A percentile compares a stretch with the other conserved stretches of the same genome.
Evolutionary conservation across 257 asterid genomes (phyloP).

Genomic region (Solanum tacnaense): DNA sequence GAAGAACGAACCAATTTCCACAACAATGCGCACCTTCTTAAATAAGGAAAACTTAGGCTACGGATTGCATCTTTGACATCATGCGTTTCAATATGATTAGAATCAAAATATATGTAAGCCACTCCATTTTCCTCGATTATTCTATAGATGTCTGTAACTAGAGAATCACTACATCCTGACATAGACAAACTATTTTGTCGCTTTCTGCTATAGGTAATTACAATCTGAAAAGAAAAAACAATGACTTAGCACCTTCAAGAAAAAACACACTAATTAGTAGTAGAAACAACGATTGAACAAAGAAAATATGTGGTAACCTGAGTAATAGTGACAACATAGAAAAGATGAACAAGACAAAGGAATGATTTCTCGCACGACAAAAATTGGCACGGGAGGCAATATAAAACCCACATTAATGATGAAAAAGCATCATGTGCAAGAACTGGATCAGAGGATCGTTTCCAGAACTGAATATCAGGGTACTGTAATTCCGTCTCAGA

Average conservation of each 20-base stretch:
- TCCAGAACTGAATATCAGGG: constrained; percentile 76
- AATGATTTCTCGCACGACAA: constrained; percentile 68
- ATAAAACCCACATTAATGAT: constrained; percentile 84
- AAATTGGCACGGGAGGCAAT: constrained; percentile 83
- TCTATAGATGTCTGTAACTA: constrained; percentile 52
- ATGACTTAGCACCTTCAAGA: not conserved
- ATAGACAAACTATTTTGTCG: constrained; percentile 17
- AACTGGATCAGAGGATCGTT: constrained; percentile 63
- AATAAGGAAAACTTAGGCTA: constrained; percentile 64
- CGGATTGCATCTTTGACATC: constrained; percentile 56
- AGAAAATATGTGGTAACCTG: constrained; percentile 16
- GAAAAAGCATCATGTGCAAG: constrained; percentile 81
- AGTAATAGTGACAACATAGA: constrained; percentile 31
- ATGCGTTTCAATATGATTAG: constrained; percentile 32
- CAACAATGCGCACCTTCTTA: constrained; percentile 85
- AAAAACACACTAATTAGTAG: not conserved
- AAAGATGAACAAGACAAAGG: constrained; percentile 69
- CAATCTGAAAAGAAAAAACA: constrained; percentile 39
- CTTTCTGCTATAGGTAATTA: constrained; percentile 33
- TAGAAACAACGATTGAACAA: not conserved
- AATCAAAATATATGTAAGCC: constrained; percentile 43
- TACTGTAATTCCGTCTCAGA: constrained; percentile 33
- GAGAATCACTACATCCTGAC: constrained; percentile 31
- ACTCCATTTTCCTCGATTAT: constrained; percentile 36
- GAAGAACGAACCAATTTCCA: constrained; percentile 75